Conservation (phyloP, 2,329 filamentous ascomycete species). For the Gliomastix tumulicola region DNA sequence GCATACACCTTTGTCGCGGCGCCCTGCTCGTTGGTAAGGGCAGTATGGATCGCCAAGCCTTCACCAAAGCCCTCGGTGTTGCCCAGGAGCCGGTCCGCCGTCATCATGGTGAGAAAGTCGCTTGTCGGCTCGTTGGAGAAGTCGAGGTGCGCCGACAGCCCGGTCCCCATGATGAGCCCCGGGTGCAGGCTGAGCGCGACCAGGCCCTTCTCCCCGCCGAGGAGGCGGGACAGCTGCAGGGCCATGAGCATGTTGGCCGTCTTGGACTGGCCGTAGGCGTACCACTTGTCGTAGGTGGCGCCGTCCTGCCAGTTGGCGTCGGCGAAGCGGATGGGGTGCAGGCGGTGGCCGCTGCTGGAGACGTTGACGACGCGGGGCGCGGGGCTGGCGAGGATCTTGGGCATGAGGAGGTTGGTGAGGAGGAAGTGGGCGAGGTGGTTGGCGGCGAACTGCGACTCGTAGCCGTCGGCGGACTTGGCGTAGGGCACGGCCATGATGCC, state of each 20-base stretch:
- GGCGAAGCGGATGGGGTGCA: slow-evolving; percentile 2
- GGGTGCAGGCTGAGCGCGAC: slow-evolving; percentile 13
- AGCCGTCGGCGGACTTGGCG: slow-evolving; percentile 18
- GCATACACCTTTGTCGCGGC: background rate
- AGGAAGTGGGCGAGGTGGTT: slow-evolving; percentile 26
- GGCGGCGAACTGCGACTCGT: slow-evolving; percentile 21
- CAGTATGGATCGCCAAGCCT: background rate
- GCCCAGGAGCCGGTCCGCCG: background rate
- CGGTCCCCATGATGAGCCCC: background rate
- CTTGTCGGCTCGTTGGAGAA: too few relatives aligned
- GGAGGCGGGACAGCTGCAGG: slow-evolving; percentile 10
- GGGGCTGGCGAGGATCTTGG: slow-evolving; percentile 15
- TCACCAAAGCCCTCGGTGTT: background rate
- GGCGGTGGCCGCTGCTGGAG: slow-evolving; percentile 1
- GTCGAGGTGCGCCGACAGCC: slow-evolving; percentile 16
- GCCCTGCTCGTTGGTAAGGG: background rate
- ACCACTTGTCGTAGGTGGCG: slow-evolving; percentile 13
- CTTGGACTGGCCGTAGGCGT: slow-evolving; percentile 19
- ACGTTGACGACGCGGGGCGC: slow-evolving; percentile 10
- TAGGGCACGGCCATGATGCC: slow-evolving; percentile 22
- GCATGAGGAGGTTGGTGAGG: slow-evolving; percentile 21
- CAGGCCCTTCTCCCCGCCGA: slow-evolving; percentile 9
- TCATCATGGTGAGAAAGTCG: background rate
- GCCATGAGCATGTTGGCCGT: slow-evolving; percentile 17
- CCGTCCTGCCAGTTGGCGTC: slow-evolving; percentile 5